These are phyloP conservation scores for Musa schizocarpa DNA, from an alignment of 176 grass and related monocot genomes.

Conservation along the genomic window DNA sequence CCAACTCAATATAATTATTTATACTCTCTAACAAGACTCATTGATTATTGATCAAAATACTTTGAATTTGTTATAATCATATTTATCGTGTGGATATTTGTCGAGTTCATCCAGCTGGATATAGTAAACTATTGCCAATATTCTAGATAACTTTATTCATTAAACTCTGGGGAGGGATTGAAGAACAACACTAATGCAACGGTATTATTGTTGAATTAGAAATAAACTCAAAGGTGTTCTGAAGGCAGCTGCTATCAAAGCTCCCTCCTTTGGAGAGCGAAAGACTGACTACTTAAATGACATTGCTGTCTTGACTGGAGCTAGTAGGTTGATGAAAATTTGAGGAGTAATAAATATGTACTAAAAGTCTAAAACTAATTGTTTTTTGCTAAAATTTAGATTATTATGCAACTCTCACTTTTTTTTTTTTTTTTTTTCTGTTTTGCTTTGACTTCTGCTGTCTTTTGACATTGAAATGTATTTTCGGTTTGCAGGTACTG, in stretches of 20 bases:
- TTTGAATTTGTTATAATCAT: too few relatives aligned
- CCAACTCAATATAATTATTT: too few relatives aligned
- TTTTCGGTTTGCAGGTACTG: constrained; percentile 45
- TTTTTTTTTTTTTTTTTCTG: not conserved
- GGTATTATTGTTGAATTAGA: constrained; percentile 23
- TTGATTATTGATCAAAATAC: too few relatives aligned
- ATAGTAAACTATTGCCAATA: too few relatives aligned
- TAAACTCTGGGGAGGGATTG: too few relatives aligned
- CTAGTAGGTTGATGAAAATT: constrained; percentile 23
- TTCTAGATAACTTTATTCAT: too few relatives aligned
- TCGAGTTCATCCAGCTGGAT: too few relatives aligned
- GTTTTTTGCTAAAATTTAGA: not conserved
- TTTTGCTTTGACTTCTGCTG: not conserved
- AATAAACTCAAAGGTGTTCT: constrained; percentile 84
- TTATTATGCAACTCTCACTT: not conserved
- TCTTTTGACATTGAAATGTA: not conserved
- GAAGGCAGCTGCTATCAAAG: constrained; percentile 76
- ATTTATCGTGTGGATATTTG: too few relatives aligned
- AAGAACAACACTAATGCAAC: too few relatives aligned
- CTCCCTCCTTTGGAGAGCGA: constrained; percentile 75
- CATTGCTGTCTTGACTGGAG: constrained; percentile 80
- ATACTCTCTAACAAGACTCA: too few relatives aligned
- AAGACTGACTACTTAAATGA: constrained; percentile 80
- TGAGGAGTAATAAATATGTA: not conserved
- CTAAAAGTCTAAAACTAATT: not conserved